Conservation (phyloP, 129 eudicot genomes). For the Glebionis coronaria region DNA sequence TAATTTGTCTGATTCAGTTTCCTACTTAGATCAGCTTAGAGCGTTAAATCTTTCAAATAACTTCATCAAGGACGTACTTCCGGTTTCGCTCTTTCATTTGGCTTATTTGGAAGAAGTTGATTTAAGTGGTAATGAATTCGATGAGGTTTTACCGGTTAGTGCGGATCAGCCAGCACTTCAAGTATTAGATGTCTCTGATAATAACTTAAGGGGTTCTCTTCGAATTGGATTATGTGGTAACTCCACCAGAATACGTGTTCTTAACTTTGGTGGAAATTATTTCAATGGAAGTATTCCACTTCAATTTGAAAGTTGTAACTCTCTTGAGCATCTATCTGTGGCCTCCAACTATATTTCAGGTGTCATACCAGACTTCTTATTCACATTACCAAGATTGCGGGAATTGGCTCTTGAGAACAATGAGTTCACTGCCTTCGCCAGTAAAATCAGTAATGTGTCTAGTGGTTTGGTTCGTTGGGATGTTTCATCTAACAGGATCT, state of each 20-base stretch:
- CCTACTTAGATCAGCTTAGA: constrained; percentile 46
- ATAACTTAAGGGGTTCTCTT: constrained; percentile 39
- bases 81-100: constrained; percentile 46
- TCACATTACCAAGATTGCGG: constrained; percentile 36
- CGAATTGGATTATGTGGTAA: constrained; percentile 53
- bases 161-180: constrained; percentile 46
- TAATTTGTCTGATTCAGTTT: constrained; percentile 40
- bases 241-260: constrained; percentile 33
- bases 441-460: constrained; percentile 21
- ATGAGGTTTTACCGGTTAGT: constrained; percentile 43
- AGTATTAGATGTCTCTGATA: constrained; percentile 46
- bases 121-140: constrained; percentile 45
- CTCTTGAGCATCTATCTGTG: constrained; percentile 43
- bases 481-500: too few relatives aligned
- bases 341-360: constrained; percentile 49
- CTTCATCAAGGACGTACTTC: constrained; percentile 41
- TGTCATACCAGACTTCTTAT: constrained; percentile 42
- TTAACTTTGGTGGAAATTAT: constrained; percentile 35
- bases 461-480: neutral
- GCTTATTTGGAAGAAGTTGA: constrained; percentile 44
- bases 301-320: constrained; percentile 41
- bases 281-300: constrained; percentile 43
- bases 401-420: constrained; percentile 50
- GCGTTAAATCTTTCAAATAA: constrained; percentile 61
- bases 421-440: constrained; percentile 26